Percentiles rank a stretch among this genome's conserved stretches.
Evolutionary conservation across 2,329 filamentous ascomycete genomes (phyloP).

Genomic region (Emmonsiellopsis sp.): DNA sequence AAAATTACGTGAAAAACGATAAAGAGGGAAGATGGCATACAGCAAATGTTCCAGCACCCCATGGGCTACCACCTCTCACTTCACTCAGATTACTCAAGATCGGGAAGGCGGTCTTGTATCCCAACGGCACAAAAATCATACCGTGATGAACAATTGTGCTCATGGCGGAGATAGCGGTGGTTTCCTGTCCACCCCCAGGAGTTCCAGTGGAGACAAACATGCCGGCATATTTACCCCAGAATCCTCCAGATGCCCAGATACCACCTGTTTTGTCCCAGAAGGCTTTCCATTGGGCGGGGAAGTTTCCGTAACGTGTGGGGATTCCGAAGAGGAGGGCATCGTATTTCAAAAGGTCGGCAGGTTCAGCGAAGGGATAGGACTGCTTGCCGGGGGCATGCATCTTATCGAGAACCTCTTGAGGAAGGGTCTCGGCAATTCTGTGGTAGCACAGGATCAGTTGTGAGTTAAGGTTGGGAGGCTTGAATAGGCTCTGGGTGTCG

Average conservation of each 20-base stretch:
- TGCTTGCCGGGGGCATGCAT: slow-evolving; percentile 80
- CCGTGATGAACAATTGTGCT: slow-evolving; percentile 87
- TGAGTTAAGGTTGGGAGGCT: no score
- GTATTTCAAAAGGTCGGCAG: slow-evolving; percentile 58
- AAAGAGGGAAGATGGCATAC: slow-evolving; percentile 30
- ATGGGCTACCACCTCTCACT: slow-evolving; percentile 76
- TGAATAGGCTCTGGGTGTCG: background rate
- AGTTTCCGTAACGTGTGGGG: slow-evolving; percentile 93
- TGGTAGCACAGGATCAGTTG: background rate
- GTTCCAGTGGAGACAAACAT: slow-evolving; percentile 83
- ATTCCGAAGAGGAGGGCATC: slow-evolving; percentile 90
- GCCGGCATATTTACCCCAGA: slow-evolving; percentile 81
- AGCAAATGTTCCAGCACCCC: slow-evolving; percentile 90
- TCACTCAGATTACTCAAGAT: slow-evolving; percentile 63
- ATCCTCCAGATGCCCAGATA: slow-evolving; percentile 70
- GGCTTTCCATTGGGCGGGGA: slow-evolving; percentile 87
- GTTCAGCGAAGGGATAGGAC: slow-evolving; percentile 55
- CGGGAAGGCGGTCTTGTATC: slow-evolving; percentile 72
- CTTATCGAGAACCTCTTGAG: slow-evolving; percentile 72
- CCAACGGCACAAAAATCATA: slow-evolving; percentile 90
- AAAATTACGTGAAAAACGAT: background rate
- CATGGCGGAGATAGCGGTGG: slow-evolving; percentile 69
- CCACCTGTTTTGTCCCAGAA: slow-evolving; percentile 79
- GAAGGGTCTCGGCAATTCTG: slow-evolving; percentile 75
- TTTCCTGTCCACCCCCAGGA: slow-evolving; percentile 85